phyloP scores from a whole-genome alignment of 805 yeast species.

The Phaffomyces antillensis region DNA sequence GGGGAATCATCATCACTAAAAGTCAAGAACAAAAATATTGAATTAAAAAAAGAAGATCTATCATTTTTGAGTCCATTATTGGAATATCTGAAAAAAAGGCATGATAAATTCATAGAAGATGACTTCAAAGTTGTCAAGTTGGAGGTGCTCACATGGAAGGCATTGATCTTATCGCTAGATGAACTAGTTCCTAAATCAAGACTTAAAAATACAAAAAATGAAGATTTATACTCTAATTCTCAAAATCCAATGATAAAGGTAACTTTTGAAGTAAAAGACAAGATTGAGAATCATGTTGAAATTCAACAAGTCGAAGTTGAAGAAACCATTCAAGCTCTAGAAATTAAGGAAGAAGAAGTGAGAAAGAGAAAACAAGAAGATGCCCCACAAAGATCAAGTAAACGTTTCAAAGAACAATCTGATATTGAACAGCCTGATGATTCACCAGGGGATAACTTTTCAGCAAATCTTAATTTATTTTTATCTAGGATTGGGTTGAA shows the following conservation, averaged over 20 bases:
- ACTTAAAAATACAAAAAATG: constrained; percentile 25
- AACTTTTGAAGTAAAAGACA: constrained; percentile 12
- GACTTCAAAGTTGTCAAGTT: constrained; percentile 10
- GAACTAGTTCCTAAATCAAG: constrained; percentile 30
- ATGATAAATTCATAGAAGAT: constrained; percentile 4
- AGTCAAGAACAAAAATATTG: neutral
- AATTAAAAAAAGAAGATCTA: neutral
- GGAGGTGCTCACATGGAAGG: constrained; percentile 24
- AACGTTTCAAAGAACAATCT: constrained; percentile 29
- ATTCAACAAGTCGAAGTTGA: neutral
- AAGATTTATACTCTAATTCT: constrained; percentile 47
- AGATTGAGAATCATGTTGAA: neutral
- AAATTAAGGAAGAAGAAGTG: neutral
- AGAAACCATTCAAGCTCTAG: neutral
- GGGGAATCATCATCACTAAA: neutral
- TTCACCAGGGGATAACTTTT: constrained; percentile 2
- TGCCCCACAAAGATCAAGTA: constrained; percentile 31
- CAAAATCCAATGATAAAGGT: constrained; percentile 43
- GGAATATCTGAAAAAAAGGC: constrained; percentile 5
- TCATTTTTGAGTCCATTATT: constrained; percentile 15
- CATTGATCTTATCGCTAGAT: constrained; percentile 20
- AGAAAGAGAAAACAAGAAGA: constrained; percentile 17
- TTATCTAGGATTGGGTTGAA: neutral
- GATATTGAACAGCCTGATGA: constrained; percentile 12
- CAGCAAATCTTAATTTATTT: constrained; percentile 5